phyloP scores from a whole-genome alignment of 148 eudicot genomes.

The Cornus kousa region DNA sequence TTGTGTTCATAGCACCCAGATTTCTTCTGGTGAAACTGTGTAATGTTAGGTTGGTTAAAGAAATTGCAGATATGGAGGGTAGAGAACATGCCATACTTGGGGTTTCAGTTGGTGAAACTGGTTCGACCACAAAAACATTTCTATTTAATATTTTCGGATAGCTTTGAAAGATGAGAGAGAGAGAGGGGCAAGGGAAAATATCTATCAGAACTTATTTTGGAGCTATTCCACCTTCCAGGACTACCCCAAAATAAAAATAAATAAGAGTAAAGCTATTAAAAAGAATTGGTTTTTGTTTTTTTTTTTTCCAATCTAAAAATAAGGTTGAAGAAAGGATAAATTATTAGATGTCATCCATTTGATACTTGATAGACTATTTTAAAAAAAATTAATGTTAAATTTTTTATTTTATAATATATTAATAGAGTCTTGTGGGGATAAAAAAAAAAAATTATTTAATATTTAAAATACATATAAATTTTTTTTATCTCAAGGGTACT shows the following conservation, averaged over 20 bases:
- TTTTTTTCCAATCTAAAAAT: too few relatives aligned
- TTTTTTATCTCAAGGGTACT: too few relatives aligned
- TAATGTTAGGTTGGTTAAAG: slow-evolving; percentile 22
- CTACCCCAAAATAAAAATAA: not conserved
- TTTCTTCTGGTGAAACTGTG: slow-evolving; percentile 19
- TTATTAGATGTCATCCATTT: too few relatives aligned
- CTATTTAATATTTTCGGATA: not conserved
- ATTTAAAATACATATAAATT: too few relatives aligned
- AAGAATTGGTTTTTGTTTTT: too few relatives aligned
- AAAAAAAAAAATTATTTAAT: too few relatives aligned
- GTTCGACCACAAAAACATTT: not conserved
- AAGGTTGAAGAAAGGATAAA: too few relatives aligned
- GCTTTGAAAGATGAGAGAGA: slow-evolving; percentile 1
- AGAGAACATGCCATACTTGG: slow-evolving; percentile 38
- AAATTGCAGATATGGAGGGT: slow-evolving; percentile 33
- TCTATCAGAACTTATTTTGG: not conserved
- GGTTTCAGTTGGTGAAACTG: slow-evolving; percentile 2
- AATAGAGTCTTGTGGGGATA: too few relatives aligned
- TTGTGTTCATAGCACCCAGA: slow-evolving; percentile 21
- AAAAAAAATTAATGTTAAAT: too few relatives aligned
- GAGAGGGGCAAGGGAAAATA: slow-evolving; percentile 1
- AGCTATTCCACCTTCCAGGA: not conserved
- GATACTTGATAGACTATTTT: too few relatives aligned
- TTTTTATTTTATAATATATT: too few relatives aligned
- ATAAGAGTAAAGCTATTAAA: too few relatives aligned